Evolutionary conservation across 2,329 filamentous ascomycete species (phyloP).

Genomic region (Colletotrichum truncatum): DNA sequence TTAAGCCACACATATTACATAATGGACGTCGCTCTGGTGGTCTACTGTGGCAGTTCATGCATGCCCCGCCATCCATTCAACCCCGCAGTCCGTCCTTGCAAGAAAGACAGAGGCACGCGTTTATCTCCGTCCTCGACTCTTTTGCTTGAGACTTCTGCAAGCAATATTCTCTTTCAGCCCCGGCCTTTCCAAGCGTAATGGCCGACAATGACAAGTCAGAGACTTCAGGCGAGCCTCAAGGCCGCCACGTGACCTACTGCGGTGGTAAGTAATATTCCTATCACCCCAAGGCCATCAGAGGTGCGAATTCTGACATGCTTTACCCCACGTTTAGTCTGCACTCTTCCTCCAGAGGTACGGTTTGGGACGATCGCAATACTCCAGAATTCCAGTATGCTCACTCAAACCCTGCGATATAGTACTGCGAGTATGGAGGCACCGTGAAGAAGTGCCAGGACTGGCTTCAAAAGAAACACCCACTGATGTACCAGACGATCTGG

Average conservation of each 20-base stretch:
- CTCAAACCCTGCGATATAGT: slow-evolving; percentile 63
- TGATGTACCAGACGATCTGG: slow-evolving; percentile 83
- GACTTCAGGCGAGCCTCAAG: slow-evolving; percentile 55
- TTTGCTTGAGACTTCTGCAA: slow-evolving; percentile 30
- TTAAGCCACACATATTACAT: neutral
- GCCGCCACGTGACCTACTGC: slow-evolving; percentile 64
- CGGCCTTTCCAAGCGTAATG: slow-evolving; percentile 50
- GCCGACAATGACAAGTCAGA: slow-evolving; percentile 62
- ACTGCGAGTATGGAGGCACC: slow-evolving; percentile 98
- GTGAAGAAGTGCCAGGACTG: slow-evolving; percentile 98
- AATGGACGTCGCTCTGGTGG: neutral
- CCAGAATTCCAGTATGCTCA: neutral
- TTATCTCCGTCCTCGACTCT: neutral
- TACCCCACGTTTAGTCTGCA: slow-evolving; percentile 60
- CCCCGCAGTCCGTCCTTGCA: slow-evolving; percentile 30
- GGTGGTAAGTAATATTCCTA: slow-evolving; percentile 57
- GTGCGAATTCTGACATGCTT: slow-evolving; percentile 18
- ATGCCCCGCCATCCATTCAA: slow-evolving; percentile 30
- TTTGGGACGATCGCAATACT: neutral
- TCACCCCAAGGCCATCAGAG: neutral
- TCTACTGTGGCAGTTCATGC: slow-evolving; percentile 25
- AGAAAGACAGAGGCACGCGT: slow-evolving; percentile 26
- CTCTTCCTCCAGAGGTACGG: slow-evolving; percentile 71
- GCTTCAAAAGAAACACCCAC: slow-evolving; percentile 79
- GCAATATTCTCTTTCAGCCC: slow-evolving; percentile 2